Evolutionary conservation across 352 stramenopile genomes (phyloP), one percentile per base, ranked within the genome.

Genomic region (Globisporangium iwayamae): DNA sequence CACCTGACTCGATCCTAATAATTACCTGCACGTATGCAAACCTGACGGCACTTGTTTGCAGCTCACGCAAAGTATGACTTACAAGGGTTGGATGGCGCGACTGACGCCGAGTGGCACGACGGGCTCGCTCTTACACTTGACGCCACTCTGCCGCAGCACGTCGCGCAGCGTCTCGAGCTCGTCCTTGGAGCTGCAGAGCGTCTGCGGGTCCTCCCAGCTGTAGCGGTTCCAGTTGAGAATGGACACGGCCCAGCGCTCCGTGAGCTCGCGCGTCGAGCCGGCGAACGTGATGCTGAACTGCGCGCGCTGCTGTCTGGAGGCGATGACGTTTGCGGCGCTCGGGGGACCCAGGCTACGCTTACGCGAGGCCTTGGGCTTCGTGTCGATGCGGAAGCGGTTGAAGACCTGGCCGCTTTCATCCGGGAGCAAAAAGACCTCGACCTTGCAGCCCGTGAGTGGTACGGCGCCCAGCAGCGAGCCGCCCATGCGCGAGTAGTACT

Each of bases 221-320:
- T 91, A 90, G 55, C 83, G 82, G 64, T 89, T 94, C 85, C 85
- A 94, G 68, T 94, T 94, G 41, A 94, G 74, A 36, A 94, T 79
- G 2, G 78, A 89, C 28, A 91, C 50, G 10, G 85, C 85, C 85
- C 85, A 94, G 30, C 83, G 80, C 22, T 91, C 74, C 38, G 73
- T 72, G 47, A 93, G 67, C 51, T 87, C 77, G 3, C 70, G 66
- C 7, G 81, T 85, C 13, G 83, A 79, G 2, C 72, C 83, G 14
- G 81, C 83, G 53, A 93, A 80, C 7, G 71, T 80, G 22, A 67
- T 63, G 51, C 38, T 66, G 13, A 66, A 57, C 25, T 72, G 70
- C 3, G 53, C 28, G 16, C 73, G 64, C 20, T 68, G 72, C 32
- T 64, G 46, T 5, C 36, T 67, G 3, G 58, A 36, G 2, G 69